A percentile compares a stretch with the other conserved stretches of the same genome.
phyloP scores from a whole-genome alignment of 2,329 filamentous ascomycete species.

The Shiraia sp. region DNA sequence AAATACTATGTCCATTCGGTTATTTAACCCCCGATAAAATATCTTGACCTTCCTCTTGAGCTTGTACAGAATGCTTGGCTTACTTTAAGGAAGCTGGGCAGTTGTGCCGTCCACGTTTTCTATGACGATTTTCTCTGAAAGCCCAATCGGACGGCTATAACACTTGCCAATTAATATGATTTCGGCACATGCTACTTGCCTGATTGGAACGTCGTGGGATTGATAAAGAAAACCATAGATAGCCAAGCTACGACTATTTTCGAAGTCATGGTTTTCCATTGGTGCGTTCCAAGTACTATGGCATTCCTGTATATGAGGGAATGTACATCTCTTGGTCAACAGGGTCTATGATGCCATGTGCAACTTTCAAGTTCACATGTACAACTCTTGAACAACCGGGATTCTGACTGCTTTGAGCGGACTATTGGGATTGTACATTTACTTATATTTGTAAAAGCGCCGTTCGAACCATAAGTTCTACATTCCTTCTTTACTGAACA shows the following conservation, averaged over 20 bases:
- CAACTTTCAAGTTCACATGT: background rate
- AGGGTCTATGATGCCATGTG: slow-evolving; percentile 1
- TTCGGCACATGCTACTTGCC: too few species aligned
- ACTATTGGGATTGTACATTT: background rate
- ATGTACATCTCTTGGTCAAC: background rate
- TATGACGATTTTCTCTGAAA: background rate
- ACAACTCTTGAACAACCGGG: background rate
- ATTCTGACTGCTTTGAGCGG: background rate
- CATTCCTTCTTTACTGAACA: background rate
- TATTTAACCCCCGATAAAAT: background rate
- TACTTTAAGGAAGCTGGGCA: slow-evolving; percentile 3
- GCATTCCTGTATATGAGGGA: too few species aligned
- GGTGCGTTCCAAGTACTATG: background rate
- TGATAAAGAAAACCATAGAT: background rate
- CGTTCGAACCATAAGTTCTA: background rate
- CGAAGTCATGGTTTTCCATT: too few species aligned
- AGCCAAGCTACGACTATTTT: too few species aligned
- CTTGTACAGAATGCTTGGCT: slow-evolving; percentile 3
- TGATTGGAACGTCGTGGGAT: too few species aligned
- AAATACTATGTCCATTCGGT: background rate
- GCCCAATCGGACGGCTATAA: slow-evolving; percentile 1
- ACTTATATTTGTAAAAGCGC: background rate
- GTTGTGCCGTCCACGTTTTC: background rate
- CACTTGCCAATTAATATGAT: background rate
- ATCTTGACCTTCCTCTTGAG: slow-evolving; percentile 3